Evolutionary conservation across 441 rosid genomes (phyloP).

Genomic region (Pelargonium australe): DNA sequence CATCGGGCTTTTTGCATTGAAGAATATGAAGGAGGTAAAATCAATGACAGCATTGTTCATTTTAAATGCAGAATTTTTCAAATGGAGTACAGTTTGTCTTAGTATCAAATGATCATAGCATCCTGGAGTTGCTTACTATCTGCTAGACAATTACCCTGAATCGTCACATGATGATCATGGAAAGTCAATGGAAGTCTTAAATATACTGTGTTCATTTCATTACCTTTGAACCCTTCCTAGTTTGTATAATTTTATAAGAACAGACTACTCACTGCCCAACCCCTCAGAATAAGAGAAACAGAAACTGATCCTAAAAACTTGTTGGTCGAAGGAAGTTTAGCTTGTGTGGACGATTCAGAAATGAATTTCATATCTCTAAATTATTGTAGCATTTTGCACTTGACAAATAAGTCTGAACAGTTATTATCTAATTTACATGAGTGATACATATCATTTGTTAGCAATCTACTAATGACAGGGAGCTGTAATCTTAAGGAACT

Average conservation of each 20-base stretch:
- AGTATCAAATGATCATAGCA: constrained; percentile 6
- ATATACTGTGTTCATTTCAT: background rate
- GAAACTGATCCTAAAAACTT: background rate
- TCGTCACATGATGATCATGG: background rate
- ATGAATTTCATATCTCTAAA: background rate
- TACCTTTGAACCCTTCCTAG: constrained; percentile 1
- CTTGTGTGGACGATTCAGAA: background rate
- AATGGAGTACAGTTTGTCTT: background rate
- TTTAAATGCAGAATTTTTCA: constrained; percentile 7
- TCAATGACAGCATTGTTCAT: constrained; percentile 8
- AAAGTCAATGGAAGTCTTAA: background rate
- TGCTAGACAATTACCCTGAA: background rate
- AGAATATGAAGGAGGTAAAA: constrained; percentile 79
- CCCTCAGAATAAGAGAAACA: constrained; percentile 7
- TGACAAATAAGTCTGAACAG: background rate
- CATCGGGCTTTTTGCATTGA: constrained; percentile 85
- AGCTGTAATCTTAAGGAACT: background rate
- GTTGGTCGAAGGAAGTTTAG: background rate
- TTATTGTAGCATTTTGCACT: background rate
- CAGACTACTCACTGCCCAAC: background rate
- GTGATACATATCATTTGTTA: background rate
- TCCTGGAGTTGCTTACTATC: background rate
- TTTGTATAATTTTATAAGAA: background rate
- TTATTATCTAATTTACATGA: background rate
- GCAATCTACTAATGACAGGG: background rate